Evolutionary conservation across 1,139 yeast genomes (phyloP), one percentile per base, ranked within the genome.

Genomic region (Taiozyma sp.): DNA sequence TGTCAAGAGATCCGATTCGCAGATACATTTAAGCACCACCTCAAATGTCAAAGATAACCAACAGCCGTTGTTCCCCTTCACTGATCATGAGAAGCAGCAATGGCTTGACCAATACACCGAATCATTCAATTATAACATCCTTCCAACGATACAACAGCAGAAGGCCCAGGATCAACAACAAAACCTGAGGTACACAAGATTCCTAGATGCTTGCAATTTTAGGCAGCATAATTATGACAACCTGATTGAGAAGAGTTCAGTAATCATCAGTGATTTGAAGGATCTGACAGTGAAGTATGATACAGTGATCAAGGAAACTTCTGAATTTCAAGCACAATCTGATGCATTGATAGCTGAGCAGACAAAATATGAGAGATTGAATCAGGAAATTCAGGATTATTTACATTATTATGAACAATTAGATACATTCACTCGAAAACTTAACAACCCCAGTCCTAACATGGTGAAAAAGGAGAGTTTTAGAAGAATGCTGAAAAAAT

Each of bases 381-480:
- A 80, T 42, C 66, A 68, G 2, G 79, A 80, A 6, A 71, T 91
- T 24, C 76, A 79, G 39, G 56, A 62, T 1, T 76, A 82, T 50
- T 73, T 91, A 53, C 68, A 72, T 43, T 75, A 82, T 50, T 90
- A 88, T 63, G 90, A 86, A 54, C 75, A 79, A 29, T 71, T 91
- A 52, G 96, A 89, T 50, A 72, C 77, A 5, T 83, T 89, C 32
- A 85, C 88, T 24, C 76, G 82, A 53, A 75, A 76, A 45, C 73
- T 93, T 54, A 85, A 90, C 55, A 79, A 81, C 26, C 88, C 89
- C 3, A 88, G 88, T 2, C 79, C 85, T 30, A 76, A 75, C 45
- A 74, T 86, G 47, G 89, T 89, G 2, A 74, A 79, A 43, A 76
- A 77, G 48, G 74, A 77, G 11, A 72, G 77, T 4, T 86, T 84